Evolutionary conservation across 192 early-diverging fungal species (phyloP), one percentile per base, ranked within the genome.

Genomic region (Backusella mclennaniae): DNA sequence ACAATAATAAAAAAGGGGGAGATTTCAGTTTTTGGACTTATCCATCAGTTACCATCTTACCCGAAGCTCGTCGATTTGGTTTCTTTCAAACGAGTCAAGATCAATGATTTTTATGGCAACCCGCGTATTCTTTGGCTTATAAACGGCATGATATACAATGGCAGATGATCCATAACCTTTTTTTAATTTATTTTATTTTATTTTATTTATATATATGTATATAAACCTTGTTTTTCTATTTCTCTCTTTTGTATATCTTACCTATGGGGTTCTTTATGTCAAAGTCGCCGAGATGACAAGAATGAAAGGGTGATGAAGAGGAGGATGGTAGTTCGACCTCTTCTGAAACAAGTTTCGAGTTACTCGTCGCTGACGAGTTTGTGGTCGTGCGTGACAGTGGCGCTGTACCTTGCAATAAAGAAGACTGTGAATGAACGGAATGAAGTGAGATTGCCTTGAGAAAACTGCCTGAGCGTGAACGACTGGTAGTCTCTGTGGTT

Each of bases 61-160:
- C 82, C 95, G 79, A 59, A 96, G 84, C 81, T 96, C 95, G 78
- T 96, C 95, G 75, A 96, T 96, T 80, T 96, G 95, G 79, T 94
- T 93, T 31, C 95, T 82, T 77, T 95, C 94, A 90, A 96, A 96
- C 85, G 90, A 88, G 79, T 96, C 95, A 69, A 96, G 83, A 71
- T 96, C 94, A 75, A 96, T 94, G 67, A 95, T 89, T 78, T 96
- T 96, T 67, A 95, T 89, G 38, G 92, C 92, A 19, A 95, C 91
- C 11, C 85, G 76, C 79, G 87, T 92, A 68, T 88, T 86, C 9
- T 86, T 67, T 5, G 94, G 93, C 67, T 89, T 89, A 77, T 95
- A 95, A 70, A 85, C 83, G n/a, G 94, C 95, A 67, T 86, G 86
- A 80, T 95, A 95, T 0, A 96, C 95, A 12, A 91, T 83, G 1